A percentile compares a stretch with the other conserved stretches of the same genome.
phyloP scores from a whole-genome alignment of 2,329 filamentous ascomycete genomes.

The Chaetoscypha palmicola region DNA sequence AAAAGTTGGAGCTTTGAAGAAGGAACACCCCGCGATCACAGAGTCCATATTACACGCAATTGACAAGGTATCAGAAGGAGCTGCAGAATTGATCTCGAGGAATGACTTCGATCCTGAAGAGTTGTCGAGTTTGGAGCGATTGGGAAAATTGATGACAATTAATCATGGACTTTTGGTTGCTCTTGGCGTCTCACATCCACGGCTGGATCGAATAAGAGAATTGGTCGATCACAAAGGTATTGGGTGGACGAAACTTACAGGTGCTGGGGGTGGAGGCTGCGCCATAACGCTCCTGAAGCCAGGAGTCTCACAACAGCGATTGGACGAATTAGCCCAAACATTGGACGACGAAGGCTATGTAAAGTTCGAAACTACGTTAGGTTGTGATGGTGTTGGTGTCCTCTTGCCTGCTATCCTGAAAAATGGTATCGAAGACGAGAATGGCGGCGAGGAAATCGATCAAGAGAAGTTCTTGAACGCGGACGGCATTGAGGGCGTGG shows the following conservation, averaged over 20 bases:
- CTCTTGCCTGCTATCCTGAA: constrained; percentile 87
- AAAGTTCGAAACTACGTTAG: constrained; percentile 82
- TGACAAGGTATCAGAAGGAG: constrained; percentile 59
- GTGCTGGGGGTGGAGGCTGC: constrained; percentile 90
- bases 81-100: constrained; percentile 47
- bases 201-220: constrained; percentile 84
- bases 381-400: constrained; percentile 88
- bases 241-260: constrained; percentile 96
- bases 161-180: constrained; percentile 92
- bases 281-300: constrained; percentile 85
- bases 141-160: constrained; percentile 85
- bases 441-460: constrained; percentile 88
- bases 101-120: constrained; percentile 61
- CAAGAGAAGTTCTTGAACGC: constrained; percentile 82
- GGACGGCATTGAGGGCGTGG: constrained; percentile 76
- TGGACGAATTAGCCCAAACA: constrained; percentile 57
- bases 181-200: constrained; percentile 88
- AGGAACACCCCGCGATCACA: constrained; percentile 67
- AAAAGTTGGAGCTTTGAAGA: constrained; percentile 71
- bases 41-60: constrained; percentile 80
- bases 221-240: constrained; percentile 82
- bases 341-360: constrained; percentile 68
- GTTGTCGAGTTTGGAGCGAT: constrained; percentile 56
- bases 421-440: constrained; percentile 69
- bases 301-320: constrained; percentile 46